phyloP scores from a whole-genome alignment of 495 filamentous ascomycete genomes.

The Penicillium herquei region DNA sequence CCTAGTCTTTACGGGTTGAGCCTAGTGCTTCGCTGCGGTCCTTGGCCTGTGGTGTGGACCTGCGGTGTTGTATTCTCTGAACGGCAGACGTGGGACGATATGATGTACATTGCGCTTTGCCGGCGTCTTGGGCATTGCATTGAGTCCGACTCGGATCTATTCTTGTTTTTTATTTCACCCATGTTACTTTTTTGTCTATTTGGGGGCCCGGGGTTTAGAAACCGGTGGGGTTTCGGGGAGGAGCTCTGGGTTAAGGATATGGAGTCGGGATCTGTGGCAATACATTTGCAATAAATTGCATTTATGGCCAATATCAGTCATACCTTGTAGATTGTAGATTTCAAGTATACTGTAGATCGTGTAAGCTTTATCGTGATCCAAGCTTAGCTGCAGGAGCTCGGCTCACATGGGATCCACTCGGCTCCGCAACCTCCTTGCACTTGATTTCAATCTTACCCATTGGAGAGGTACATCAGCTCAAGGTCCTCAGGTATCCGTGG shows the following conservation, averaged over 20 bases:
- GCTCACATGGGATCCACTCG: constrained; percentile 15
- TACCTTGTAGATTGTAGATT: background rate
- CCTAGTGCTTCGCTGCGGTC: constrained; percentile 7
- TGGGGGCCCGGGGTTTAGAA: constrained; percentile 3
- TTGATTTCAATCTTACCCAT: background rate
- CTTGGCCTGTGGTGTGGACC: background rate
- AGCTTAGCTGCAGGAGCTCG: background rate
- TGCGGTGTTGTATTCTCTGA: constrained; percentile 12
- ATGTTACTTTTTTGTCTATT: background rate
- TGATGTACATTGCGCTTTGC: constrained; percentile 27
- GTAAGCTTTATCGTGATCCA: too few relatives aligned
- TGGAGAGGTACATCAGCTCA: background rate
- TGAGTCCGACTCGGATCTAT: constrained; percentile 14
- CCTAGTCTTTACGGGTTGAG: background rate
- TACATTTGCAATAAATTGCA: constrained; percentile 14
- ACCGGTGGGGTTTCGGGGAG: constrained; percentile 3
- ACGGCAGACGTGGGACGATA: constrained; percentile 10
- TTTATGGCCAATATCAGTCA: background rate
- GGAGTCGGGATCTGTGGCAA: constrained; percentile 21
- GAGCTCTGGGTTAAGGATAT: constrained; percentile 10
- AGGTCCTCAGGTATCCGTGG: background rate
- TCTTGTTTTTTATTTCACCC: background rate
- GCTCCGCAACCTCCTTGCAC: constrained; percentile 9
- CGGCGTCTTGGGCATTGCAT: constrained; percentile 30
- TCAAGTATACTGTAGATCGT: background rate